Evolutionary conservation across 257 asterid species (phyloP).

Genomic region (Nicotiana sylvestris): DNA sequence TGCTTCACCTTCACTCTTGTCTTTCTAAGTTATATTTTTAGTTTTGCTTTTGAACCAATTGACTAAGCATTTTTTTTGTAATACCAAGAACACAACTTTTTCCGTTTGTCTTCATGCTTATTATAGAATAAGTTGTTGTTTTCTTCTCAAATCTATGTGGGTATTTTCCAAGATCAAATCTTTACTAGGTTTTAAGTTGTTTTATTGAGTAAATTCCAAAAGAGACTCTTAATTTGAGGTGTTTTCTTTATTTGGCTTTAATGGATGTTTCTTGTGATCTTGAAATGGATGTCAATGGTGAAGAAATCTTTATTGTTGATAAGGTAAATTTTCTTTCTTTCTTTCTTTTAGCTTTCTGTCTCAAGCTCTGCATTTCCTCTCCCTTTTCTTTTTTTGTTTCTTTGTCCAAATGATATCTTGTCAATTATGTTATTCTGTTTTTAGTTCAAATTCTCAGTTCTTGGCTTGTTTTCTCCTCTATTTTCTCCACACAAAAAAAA

Average conservation of each 20-base stretch:
- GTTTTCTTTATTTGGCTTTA: slow-evolving; percentile 30
- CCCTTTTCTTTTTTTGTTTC: slow-evolving; percentile 15
- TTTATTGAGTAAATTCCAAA: slow-evolving; percentile 21
- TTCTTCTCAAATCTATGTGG: slow-evolving; percentile 22
- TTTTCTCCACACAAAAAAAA: neutral
- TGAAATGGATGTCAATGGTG: slow-evolving; percentile 91
- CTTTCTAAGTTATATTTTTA: slow-evolving; percentile 20
- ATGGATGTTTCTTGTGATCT: slow-evolving; percentile 64
- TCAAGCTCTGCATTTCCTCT: neutral
- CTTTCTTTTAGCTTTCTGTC: neutral
- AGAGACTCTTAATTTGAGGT: slow-evolving; percentile 38
- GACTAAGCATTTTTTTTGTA: slow-evolving; percentile 20
- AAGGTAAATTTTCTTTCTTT: slow-evolving; percentile 40
- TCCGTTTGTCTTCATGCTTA: slow-evolving; percentile 46
- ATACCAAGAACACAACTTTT: slow-evolving; percentile 52
- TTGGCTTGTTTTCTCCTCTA: neutral
- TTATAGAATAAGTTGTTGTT: slow-evolving; percentile 41
- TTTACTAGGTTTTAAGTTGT: slow-evolving; percentile 4
- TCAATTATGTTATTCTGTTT: slow-evolving; percentile 9
- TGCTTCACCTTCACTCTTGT: slow-evolving; percentile 59
- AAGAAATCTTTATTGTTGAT: slow-evolving; percentile 63
- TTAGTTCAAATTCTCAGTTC: neutral
- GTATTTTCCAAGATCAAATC: slow-evolving; percentile 14
- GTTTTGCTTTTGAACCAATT: slow-evolving; percentile 22
- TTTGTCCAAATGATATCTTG: slow-evolving; percentile 13